phyloP scores from a whole-genome alignment of 495 filamentous ascomycete genomes.

The Pseudoneurospora amorphoporcata region DNA sequence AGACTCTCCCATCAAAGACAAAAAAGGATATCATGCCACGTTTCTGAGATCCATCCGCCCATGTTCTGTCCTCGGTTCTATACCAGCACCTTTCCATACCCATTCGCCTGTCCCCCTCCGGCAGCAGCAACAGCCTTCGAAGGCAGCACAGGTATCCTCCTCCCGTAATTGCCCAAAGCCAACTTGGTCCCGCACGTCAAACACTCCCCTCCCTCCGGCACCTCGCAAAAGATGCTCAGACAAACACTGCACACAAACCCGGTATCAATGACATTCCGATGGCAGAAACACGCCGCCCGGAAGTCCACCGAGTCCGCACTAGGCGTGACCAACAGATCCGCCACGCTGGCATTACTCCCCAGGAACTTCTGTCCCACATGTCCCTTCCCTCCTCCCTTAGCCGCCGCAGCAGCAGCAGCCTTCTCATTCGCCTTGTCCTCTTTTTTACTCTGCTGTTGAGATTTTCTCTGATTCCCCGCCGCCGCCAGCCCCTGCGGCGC shows the following conservation, averaged over 20 bases:
- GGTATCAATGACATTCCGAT: conserved; percentile 79
- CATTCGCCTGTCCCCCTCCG: not conserved
- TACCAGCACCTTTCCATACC: not conserved
- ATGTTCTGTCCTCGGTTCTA: not conserved
- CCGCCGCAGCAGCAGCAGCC: conserved; percentile 7
- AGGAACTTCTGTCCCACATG: conserved; percentile 1
- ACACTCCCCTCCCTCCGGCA: conserved; percentile 52
- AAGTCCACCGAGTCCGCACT: conserved; percentile 89
- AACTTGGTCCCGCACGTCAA: conserved; percentile 86
- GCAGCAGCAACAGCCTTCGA: not conserved
- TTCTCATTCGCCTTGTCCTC: not conserved
- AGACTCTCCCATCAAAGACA: not conserved
- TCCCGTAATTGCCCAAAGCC: conserved; percentile 61
- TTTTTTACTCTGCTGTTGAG: not conserved
- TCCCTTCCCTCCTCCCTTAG: conserved; percentile 55
- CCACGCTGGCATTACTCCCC: conserved; percentile 9
- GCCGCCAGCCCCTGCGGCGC: conserved; percentile 9
- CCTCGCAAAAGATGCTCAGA: conserved; percentile 58
- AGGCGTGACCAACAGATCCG: conserved; percentile 53
- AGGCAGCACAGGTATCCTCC: conserved; percentile 63
- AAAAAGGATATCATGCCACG: not conserved
- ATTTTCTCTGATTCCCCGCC: not conserved
- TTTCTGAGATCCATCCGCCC: too few relatives aligned
- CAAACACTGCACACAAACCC: conserved; percentile 95
- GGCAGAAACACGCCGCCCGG: conserved; percentile 93